Evolutionary conservation across 1,284 basidiomycete species (phyloP), one percentile per base, ranked within the genome.

Genomic region (Schizophyllum amplum): DNA sequence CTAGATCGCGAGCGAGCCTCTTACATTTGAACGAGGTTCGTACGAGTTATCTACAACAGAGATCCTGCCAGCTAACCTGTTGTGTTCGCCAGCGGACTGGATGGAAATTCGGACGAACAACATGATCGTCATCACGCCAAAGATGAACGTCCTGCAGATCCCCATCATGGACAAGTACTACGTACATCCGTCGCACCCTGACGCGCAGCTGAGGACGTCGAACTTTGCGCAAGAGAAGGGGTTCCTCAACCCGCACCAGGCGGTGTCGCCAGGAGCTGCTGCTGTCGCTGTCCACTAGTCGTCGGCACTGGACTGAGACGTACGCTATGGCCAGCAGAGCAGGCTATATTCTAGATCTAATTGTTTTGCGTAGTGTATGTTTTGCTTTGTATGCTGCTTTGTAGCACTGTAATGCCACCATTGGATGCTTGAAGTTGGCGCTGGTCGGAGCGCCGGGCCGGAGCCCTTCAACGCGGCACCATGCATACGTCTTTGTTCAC

Each of bases 101-200:
- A 95, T 96, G 91, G 94, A 97, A 71, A 94, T 98, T 65, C 88
- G 87, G 68, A 95, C 94, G 9, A 97, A 98, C 69, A 90, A 91
- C 62, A 89, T 97, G 84, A 85, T 93, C 23, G 80, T 96, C 62
- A 89, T 94, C 60, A 94, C 92, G 0, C 86, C 90, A 42, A 92
- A 91, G 76, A 92, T 94, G 92, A 98, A 98, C 68, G 74, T 98
- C 24, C 77, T 98, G 22, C 92, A 96, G 70, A 90, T 95, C 63
- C 95, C 96, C 1, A 97, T 98, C 67, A 76, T 91, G 48, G 96
- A 98, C 76, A 85, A 92, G 69, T 97, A 85, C 72, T 92, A 90
- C 70, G 88, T 93, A 17, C 78, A 86, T 4, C 89, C 85, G 3
- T 87, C 87, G 0, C 86, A 89, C 63, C 88, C 88, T 33, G 83